Base-by-base conservation (phyloP, 352 stramenopile species). In the Peronospora belbahrii region DNA sequence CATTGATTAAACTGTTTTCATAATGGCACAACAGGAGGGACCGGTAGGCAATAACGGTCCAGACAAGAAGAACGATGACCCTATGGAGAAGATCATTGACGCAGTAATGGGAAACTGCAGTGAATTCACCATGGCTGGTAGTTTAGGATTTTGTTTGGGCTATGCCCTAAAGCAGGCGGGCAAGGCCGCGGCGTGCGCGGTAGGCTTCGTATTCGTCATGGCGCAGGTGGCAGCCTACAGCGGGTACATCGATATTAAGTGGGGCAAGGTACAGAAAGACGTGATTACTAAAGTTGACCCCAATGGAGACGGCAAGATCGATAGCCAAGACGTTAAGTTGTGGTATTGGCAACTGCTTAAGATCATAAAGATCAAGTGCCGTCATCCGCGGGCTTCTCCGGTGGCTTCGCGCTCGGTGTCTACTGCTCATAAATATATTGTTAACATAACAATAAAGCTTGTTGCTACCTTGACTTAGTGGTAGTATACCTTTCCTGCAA, bases 201-300 rank as follows among this genome's bases (percentile, higher is more conserved):
- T 95, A 40, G 84, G 84, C 40, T 63, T 68, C 13, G 43, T 90
- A 22, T 95, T 95, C 63, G 42, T 93, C 38, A 55, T 88, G 15
- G 76, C 70, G 28, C 79, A 90, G 59, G 55, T 75, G n/a, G 77
- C 85, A 11, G 67, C 73, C 37, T 88, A 81, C 25, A 78, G 88
- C 37, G 84, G 84, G 28, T 95, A 95, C 74, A 85, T 95, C 48
- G 62, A 93, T 47, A 89, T 95, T 48, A 84, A 94, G 56, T 95
- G 83, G 84, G 66, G 70, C 43, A 95, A 95, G 63, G 73, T 94
- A 24, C 76, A 95, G 44, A 86, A 86, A 42, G 83, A 93, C 52
- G 73, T 89, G 32, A 81, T 90, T 47, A 61, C 61, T 14, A 73
- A 75, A n/a, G 73, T 94, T 20, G 84, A 95, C 56, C 66, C 73